Percentiles rank a stretch among this genome's conserved stretches.
Conservation (phyloP, 495 filamentous ascomycete genomes). For the Podospora pseudopauciseta region DNA sequence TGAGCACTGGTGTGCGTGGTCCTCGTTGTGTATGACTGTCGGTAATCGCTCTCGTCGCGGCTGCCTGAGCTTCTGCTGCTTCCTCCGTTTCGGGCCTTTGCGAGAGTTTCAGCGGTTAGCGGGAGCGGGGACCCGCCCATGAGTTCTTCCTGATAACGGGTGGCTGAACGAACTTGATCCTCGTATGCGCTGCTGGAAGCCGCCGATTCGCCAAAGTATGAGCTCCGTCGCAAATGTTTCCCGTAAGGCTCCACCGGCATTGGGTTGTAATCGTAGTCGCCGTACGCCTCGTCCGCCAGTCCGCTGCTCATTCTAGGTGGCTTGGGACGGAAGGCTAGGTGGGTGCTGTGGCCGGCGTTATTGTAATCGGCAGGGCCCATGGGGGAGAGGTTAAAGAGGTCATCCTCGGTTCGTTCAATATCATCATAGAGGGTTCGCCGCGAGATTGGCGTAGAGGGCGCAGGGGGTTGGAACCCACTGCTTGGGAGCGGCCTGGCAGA, state of each 20-base stretch:
- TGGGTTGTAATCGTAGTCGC: slow-evolving; percentile 20
- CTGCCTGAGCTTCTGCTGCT: slow-evolving; percentile 53
- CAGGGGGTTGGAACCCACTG: slow-evolving; percentile 35
- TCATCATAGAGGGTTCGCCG: slow-evolving; percentile 39
- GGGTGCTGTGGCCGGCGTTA: slow-evolving; percentile 16
- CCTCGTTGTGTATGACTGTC: slow-evolving; percentile 51
- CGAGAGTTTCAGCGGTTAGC: slow-evolving; percentile 50
- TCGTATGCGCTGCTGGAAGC: slow-evolving; percentile 41
- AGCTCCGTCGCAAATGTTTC: slow-evolving; percentile 26
- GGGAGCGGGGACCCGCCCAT: slow-evolving; percentile 40
- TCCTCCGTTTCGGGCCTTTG: slow-evolving; percentile 41
- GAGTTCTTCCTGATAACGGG: slow-evolving; percentile 50
- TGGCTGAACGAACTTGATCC: slow-evolving; percentile 46
- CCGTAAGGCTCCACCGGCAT: slow-evolving; percentile 28
- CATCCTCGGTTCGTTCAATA: slow-evolving; percentile 26
- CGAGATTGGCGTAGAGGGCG: slow-evolving; percentile 31
- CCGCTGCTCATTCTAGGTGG: slow-evolving; percentile 24
- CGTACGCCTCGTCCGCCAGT: slow-evolving; percentile 24
- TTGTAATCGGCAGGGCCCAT: slow-evolving; percentile 22
- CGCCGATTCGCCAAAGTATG: slow-evolving; percentile 32
- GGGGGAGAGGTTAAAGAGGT: slow-evolving; percentile 36
- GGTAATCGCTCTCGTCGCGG: slow-evolving; percentile 56
- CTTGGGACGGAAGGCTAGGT: slow-evolving; percentile 17
- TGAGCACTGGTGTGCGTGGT: slow-evolving; percentile 48
- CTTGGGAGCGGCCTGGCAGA: slow-evolving; percentile 38